Percentiles rank a stretch among this genome's conserved stretches.
Evolutionary conservation across 352 stramenopile species (phyloP).

Genomic region (Elongisporangium undulatum): DNA sequence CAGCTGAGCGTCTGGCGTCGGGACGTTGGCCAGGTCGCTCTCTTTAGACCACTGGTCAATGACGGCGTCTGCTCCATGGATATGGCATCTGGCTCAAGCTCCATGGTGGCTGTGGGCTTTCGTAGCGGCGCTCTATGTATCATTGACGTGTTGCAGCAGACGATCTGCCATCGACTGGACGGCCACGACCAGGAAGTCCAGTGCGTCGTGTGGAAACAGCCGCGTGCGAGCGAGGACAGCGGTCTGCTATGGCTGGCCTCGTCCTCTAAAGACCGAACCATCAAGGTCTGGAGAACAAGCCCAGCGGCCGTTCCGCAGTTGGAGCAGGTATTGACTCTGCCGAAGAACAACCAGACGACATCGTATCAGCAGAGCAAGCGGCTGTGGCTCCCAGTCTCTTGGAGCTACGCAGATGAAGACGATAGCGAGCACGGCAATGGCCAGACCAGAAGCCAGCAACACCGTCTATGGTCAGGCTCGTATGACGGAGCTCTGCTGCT

Average conservation of each 20-base stretch:
- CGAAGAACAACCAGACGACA: constrained; percentile 57
- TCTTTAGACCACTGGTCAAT: constrained; percentile 43
- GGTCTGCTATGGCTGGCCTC: constrained; percentile 37
- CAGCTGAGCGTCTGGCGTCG: constrained; percentile 52
- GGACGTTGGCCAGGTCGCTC: constrained; percentile 29
- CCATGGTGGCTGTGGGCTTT: constrained; percentile 64
- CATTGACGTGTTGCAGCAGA: constrained; percentile 29
- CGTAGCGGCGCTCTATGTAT: constrained; percentile 62
- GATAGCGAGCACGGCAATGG: not conserved
- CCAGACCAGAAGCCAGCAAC: constrained; percentile 3
- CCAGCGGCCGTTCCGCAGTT: constrained; percentile 10
- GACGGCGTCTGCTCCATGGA: constrained; percentile 57
- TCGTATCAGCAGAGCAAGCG: constrained; percentile 65
- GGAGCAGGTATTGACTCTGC: constrained; percentile 34
- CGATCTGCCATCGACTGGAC: constrained; percentile 35
- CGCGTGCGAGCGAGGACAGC: not conserved
- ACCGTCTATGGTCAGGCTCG: constrained; percentile 62
- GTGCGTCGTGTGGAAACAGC: constrained; percentile 33
- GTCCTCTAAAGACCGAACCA: constrained; percentile 62
- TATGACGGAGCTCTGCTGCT: constrained; percentile 60
- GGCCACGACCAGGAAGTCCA: constrained; percentile 78
- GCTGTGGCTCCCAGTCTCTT: constrained; percentile 69
- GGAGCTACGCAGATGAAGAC: constrained; percentile 18
- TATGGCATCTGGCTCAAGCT: constrained; percentile 39
- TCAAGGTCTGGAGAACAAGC: constrained; percentile 48